Evolutionary conservation across 768 basidiomycete genomes (phyloP).

Genomic region (Podaxis mareebaensis): DNA sequence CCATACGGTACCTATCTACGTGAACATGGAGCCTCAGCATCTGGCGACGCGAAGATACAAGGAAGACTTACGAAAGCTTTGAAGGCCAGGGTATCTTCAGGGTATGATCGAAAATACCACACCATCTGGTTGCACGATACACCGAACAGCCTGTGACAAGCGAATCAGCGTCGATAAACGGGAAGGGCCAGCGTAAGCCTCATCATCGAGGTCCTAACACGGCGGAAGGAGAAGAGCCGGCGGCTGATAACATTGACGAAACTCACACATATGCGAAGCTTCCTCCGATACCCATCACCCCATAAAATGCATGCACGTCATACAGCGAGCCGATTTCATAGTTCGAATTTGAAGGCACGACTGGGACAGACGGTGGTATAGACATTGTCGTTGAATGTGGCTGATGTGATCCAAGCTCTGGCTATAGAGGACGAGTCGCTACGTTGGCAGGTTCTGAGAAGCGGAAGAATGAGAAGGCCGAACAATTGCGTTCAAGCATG

Average conservation of each 20-base stretch:
- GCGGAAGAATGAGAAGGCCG: background rate
- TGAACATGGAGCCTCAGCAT: too few relatives aligned
- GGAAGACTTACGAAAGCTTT: background rate
- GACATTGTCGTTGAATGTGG: background rate
- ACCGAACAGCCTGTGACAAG: background rate
- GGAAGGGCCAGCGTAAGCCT: too few relatives aligned
- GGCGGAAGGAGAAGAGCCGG: too few relatives aligned
- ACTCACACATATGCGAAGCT: background rate
- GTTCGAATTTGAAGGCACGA: background rate
- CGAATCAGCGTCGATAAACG: too few relatives aligned
- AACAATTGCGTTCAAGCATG: too few relatives aligned
- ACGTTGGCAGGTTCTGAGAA: too few relatives aligned
- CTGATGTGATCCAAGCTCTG: too few relatives aligned
- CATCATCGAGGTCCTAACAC: too few relatives aligned
- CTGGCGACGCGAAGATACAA: background rate
- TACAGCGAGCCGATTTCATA: background rate
- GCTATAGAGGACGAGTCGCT: too few relatives aligned
- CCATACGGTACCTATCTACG: too few relatives aligned
- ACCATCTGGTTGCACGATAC: conserved; percentile 3
- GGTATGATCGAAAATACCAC: conserved; percentile 10
- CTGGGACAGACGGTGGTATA: background rate
- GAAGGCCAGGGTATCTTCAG: background rate
- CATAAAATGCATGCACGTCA: background rate
- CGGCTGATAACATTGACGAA: background rate
- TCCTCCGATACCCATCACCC: background rate